phyloP scores from a whole-genome alignment of 306 rosid genomes.

The Dryas drummondii region DNA sequence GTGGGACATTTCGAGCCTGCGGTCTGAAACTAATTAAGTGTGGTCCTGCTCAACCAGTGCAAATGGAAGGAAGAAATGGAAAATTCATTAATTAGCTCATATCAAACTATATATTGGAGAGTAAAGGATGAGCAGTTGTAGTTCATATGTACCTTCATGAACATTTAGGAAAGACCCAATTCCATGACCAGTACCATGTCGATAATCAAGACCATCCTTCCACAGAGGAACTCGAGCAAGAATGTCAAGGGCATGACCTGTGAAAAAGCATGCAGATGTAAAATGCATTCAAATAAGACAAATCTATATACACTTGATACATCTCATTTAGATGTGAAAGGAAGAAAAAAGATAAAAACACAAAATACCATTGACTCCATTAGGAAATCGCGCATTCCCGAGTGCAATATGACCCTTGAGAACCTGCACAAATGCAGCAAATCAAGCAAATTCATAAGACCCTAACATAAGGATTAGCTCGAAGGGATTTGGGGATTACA shows the following conservation, averaged over 20 bases:
- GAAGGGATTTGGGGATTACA: not conserved
- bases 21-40: constrained; percentile 95
- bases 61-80: constrained; percentile 9
- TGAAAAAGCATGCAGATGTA: constrained; percentile 12
- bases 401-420: constrained; percentile 92
- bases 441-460: constrained; percentile 23
- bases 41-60: constrained; percentile 64
- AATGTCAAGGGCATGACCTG: constrained; percentile 83
- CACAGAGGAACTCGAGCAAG: constrained; percentile 95
- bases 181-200: constrained; percentile 99
- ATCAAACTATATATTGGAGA: constrained; percentile 3
- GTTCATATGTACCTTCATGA: constrained; percentile 71
- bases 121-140: constrained; percentile 21
- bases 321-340: constrained; percentile 12
- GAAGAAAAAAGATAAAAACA: constrained; percentile 1
- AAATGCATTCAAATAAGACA: constrained; percentile 1
- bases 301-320: constrained; percentile 5
- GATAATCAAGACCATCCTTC: constrained; percentile 96
- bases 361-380: constrained; percentile 81
- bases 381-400: constrained; percentile 91
- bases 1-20: constrained; percentile 79
- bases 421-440: constrained; percentile 57
- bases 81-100: constrained; percentile 1
- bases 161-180: constrained; percentile 96
- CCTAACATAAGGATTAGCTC: not conserved